Conservation (phyloP, 2,329 filamentous ascomycete species). For the Blastomyces silverae region DNA sequence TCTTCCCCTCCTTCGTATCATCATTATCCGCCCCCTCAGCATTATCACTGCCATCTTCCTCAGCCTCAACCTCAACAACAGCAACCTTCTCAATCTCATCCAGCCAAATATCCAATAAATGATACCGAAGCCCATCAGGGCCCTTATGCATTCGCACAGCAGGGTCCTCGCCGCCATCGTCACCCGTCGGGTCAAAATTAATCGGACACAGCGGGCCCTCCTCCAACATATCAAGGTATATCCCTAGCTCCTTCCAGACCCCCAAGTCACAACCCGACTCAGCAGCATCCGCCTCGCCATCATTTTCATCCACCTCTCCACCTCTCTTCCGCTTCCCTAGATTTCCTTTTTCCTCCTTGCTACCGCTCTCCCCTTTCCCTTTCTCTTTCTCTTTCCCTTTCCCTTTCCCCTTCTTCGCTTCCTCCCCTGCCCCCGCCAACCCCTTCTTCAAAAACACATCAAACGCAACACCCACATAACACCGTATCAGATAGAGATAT, state of each 20-base stretch:
- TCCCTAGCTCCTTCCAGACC: constrained; percentile 28
- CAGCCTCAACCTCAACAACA: constrained; percentile 29
- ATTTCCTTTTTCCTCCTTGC: constrained; percentile 25
- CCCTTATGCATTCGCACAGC: constrained; percentile 47
- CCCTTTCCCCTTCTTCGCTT: constrained; percentile 29
- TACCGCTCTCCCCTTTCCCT: constrained; percentile 20
- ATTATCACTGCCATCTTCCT: constrained; percentile 7
- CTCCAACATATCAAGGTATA: constrained; percentile 37
- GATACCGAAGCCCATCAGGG: constrained; percentile 76
- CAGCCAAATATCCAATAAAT: constrained; percentile 83
- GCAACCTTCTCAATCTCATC: constrained; percentile 76
- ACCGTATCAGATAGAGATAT: constrained; percentile 76
- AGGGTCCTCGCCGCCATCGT: constrained; percentile 23
- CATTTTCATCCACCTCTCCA: constrained; percentile 20
- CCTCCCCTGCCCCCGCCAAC: constrained; percentile 13
- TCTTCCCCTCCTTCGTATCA: not conserved
- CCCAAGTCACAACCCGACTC: constrained; percentile 23
- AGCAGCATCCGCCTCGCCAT: constrained; percentile 18
- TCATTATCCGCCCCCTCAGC: not conserved
- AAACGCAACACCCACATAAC: constrained; percentile 68
- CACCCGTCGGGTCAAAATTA: constrained; percentile 29
- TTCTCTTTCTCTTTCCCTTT: constrained; percentile 27
- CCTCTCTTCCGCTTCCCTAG: constrained; percentile 23
- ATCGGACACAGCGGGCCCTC: constrained; percentile 37
- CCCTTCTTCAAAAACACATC: constrained; percentile 34